A percentile compares a stretch with the other conserved stretches of the same genome.
phyloP scores from a whole-genome alignment of 1,284 basidiomycete genomes.

The Testicularia cyperi region DNA sequence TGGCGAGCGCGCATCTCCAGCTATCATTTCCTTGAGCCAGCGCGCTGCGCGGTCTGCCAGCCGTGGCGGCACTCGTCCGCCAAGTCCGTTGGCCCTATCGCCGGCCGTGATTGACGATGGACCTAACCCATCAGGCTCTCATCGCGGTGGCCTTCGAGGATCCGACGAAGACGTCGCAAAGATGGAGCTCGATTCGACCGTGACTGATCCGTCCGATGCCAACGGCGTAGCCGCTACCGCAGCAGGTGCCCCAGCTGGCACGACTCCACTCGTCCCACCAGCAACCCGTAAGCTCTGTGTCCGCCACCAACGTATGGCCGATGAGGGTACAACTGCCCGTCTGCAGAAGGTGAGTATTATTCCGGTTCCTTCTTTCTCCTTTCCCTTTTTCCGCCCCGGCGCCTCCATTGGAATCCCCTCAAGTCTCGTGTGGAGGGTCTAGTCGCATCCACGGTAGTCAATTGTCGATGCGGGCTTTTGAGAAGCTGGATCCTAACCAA shows the following conservation, averaged over 20 bases:
- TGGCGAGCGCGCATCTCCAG: slow-evolving; percentile 32
- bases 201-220: no score
- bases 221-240: slow-evolving; percentile 8
- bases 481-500: no score
- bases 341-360: slow-evolving; percentile 76
- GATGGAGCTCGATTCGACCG: no score
- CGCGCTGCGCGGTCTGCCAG: slow-evolving; percentile 16
- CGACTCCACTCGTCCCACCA: slow-evolving; percentile 34
- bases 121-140: slow-evolving; percentile 25
- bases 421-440: no score
- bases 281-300: slow-evolving; percentile 72
- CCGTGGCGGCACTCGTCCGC: slow-evolving; percentile 15
- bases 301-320: slow-evolving; percentile 93
- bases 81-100: slow-evolving; percentile 14
- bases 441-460: no score
- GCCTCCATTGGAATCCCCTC: slow-evolving; percentile 1
- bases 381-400: not conserved
- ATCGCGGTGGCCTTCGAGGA: slow-evolving; percentile 38
- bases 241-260: slow-evolving; percentile 8
- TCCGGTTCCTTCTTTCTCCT: not conserved
- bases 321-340: slow-evolving; percentile 88
- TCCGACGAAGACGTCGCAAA: slow-evolving; percentile 34
- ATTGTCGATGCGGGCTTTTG: no score
- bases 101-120: slow-evolving; percentile 8
- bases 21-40: slow-evolving; percentile 31